Evolutionary conservation across 306 rosid genomes (phyloP), one percentile per base, ranked within the genome.

Genomic region (Alnus rubra): DNA sequence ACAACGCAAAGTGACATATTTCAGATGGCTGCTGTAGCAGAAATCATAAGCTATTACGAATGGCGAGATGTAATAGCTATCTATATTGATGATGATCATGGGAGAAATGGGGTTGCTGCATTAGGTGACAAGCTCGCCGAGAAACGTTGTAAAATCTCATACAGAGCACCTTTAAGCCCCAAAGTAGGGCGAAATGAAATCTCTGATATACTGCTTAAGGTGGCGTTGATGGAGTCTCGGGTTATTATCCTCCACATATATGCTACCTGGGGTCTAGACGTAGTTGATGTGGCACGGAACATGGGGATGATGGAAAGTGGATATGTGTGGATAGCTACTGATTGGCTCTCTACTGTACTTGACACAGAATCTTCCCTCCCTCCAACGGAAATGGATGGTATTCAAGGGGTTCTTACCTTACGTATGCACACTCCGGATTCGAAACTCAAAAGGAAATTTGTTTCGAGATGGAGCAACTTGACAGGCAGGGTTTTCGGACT

Each of bases 41-140:
- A 89, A 37, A 79, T 93, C 77, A 83, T 96, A 18, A 82, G 87
- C 18, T 15, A 89, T 88, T 91, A 86, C 59, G 87, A 77, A 13
- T 96, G 99, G 99, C 92, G 83, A 75, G 96, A 93, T 78, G 98
- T 96, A 13, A 86, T 93, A 73, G 99, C 93, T 53, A 84, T 96
- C 75, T 96, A 90, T 74, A 81, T 77, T 33, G 99, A 96, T 83
- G 99, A 96, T 76, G 99, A 93, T 42, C 74, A 90, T 44, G 99
- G 99, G 19, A 93, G 99, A 85, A 93, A 93, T 23, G 99, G 98
- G 68, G 89, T 96, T 4, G 16, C 81, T 13, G 92, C 92, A 9
- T 75, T 93, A 72, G 94, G 93, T 2, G 96, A 91, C 78, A 81
- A 83, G 79, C 99, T 96, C 11, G 87, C 92, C 0, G 90, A 91